Percentiles rank a stretch among this genome's conserved stretches.
These are phyloP conservation scores for Mitragyna speciosa DNA, from an alignment of 257 asterid species.

Conservation along the genomic window DNA sequence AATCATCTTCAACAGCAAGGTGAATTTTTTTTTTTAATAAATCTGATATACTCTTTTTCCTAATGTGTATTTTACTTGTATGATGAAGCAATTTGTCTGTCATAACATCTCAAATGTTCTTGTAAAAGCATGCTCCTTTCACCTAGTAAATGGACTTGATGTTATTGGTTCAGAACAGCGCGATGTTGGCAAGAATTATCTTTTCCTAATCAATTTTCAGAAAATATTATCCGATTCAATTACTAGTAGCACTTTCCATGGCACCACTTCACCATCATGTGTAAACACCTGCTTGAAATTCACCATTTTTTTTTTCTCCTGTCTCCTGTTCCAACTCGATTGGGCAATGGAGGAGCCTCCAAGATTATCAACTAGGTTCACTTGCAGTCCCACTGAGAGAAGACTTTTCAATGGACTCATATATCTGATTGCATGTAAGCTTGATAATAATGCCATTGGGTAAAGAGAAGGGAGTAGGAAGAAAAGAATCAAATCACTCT, in stretches of 20 bases:
- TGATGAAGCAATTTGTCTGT: background rate
- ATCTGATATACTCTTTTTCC: background rate
- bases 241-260: background rate
- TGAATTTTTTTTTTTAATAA: constrained; percentile 12
- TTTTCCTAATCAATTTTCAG: background rate
- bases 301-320: background rate
- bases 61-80: background rate
- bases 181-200: background rate
- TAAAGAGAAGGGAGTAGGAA: background rate
- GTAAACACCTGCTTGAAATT: background rate
- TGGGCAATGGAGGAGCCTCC: no score
- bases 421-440: background rate
- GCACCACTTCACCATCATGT: background rate
- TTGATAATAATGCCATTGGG: no score
- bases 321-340: background rate
- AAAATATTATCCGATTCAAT: background rate
- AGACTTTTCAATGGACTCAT: background rate
- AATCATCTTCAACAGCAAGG: constrained; percentile 31
- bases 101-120: background rate
- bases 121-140: background rate
- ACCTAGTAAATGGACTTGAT: background rate
- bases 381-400: background rate
- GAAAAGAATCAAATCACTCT: no score
- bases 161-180: background rate
- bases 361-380: background rate